A percentile compares a stretch with the other conserved stretches of the same genome.
Conservation (phyloP, 768 basidiomycete genomes). For the Trichaptum fuscoviolaceum region DNA sequence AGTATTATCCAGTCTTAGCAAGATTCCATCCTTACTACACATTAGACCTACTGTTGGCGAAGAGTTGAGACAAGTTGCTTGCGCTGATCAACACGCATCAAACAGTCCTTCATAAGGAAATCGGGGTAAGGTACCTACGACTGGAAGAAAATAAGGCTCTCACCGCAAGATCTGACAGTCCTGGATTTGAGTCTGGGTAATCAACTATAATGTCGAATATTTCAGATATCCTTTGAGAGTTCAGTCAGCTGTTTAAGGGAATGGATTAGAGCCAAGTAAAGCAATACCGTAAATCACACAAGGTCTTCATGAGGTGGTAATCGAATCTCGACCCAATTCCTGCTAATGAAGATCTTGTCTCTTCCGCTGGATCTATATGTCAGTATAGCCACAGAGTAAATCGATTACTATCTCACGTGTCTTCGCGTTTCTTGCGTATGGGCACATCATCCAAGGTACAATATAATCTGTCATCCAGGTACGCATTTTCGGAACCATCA, state of each 20-base stretch:
- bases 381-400: neutral
- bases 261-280: conserved; percentile 5
- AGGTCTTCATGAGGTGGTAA: conserved; percentile 87
- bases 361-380: conserved; percentile 43
- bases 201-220: conserved; percentile 97
- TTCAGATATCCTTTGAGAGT: conserved; percentile 53
- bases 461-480: conserved; percentile 77
- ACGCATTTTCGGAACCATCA: conserved; percentile 55
- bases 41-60: conserved; percentile 65
- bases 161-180: conserved; percentile 83
- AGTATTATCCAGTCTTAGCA: neutral
- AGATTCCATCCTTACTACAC: conserved; percentile 6
- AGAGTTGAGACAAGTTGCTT: conserved; percentile 68
- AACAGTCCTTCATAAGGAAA: conserved; percentile 51
- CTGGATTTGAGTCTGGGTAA: conserved; percentile 81
- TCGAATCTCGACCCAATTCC: conserved; percentile 82
- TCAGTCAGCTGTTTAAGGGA: neutral
- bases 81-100: conserved; percentile 78
- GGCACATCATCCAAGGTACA: conserved; percentile 79
- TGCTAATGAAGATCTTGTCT: conserved; percentile 66
- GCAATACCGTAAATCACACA: conserved; percentile 77
- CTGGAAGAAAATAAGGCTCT: conserved; percentile 7
- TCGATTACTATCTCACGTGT: conserved; percentile 35
- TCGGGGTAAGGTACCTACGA: conserved; percentile 6
- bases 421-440: conserved; percentile 65